Conservation (phyloP, 2,329 filamentous ascomycete species). For the Raffaelea deltoideospora region DNA sequence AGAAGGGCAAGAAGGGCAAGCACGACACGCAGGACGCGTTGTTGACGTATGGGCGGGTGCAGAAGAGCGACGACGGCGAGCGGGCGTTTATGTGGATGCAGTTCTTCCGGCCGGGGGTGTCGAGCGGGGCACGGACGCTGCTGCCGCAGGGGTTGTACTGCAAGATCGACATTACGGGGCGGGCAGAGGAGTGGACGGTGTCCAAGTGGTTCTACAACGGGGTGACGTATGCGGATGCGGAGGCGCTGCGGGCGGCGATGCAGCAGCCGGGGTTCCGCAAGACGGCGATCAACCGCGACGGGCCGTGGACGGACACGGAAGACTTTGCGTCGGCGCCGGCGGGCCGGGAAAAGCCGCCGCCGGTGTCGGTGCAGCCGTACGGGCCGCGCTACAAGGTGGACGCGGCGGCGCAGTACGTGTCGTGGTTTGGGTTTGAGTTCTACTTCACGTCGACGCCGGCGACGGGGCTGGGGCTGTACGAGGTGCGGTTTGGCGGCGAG, state of each 20-base stretch:
- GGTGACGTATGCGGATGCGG: neutral
- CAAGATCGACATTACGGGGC: neutral
- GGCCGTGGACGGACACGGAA: neutral
- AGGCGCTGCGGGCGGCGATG: neutral
- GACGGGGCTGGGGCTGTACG: slow-evolving; percentile 29
- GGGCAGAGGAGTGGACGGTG: neutral
- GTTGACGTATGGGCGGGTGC: neutral
- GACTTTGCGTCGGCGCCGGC: slow-evolving; percentile 12
- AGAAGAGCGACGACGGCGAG: too few species aligned
- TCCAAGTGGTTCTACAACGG: neutral
- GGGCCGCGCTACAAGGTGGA: slow-evolving; percentile 29
- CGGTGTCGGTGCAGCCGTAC: slow-evolving; percentile 20
- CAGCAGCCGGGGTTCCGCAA: neutral
- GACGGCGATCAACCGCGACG: neutral
- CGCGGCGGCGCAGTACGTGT: slow-evolving; percentile 26
- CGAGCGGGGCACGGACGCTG: neutral
- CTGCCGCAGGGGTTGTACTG: neutral
- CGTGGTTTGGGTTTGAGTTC: slow-evolving; percentile 38
- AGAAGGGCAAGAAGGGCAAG: too few species aligned
- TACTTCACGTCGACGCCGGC: slow-evolving; percentile 29
- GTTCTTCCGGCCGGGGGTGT: neutral
- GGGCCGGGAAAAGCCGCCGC: slow-evolving; percentile 19
- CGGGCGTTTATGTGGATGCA: neutral
- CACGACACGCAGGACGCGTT: neutral
- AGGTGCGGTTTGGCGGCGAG: slow-evolving; percentile 34